phyloP scores from a whole-genome alignment of 441 rosid species.

The Populus hybrid region DNA sequence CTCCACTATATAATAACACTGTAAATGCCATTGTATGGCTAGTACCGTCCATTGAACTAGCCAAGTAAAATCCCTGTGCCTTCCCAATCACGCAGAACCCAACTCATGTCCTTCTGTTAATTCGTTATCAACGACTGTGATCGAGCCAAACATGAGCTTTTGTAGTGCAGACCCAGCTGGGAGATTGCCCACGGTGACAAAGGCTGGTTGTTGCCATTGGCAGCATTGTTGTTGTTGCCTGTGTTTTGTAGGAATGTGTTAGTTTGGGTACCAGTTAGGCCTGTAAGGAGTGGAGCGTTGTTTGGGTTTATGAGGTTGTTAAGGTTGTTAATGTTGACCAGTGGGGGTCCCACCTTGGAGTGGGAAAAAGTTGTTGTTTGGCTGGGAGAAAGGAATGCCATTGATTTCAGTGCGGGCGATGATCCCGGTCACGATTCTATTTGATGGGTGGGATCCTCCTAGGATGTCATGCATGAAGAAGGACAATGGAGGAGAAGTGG shows the following conservation, averaged over 20 bases:
- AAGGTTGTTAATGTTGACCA: constrained; percentile 24
- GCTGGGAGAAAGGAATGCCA: constrained; percentile 45
- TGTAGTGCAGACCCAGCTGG: constrained; percentile 35
- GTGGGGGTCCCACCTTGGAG: constrained; percentile 33
- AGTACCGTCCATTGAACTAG: constrained; percentile 46
- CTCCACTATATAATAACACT: constrained; percentile 29
- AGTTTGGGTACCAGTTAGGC: constrained; percentile 39
- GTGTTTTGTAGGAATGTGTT: constrained; percentile 45
- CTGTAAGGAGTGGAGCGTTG: constrained; percentile 40
- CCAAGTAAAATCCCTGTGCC: constrained; percentile 50
- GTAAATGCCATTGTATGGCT: constrained; percentile 48
- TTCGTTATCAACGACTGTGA: constrained; percentile 45
- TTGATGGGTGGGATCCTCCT: constrained; percentile 48
- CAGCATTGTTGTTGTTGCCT: constrained; percentile 38
- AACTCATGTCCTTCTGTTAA: constrained; percentile 48
- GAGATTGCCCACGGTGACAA: constrained; percentile 42
- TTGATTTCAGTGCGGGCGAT: constrained; percentile 33
- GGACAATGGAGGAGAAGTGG: constrained; percentile 18
- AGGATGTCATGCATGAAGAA: constrained; percentile 55
- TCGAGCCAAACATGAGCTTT: constrained; percentile 46
- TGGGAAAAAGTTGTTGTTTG: constrained; percentile 46
- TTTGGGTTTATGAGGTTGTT: constrained; percentile 42
- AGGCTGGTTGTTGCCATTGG: constrained; percentile 37
- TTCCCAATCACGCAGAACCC: constrained; percentile 42
- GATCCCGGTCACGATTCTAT: constrained; percentile 39